Evolutionary conservation across 371 early-diverging fungal species (phyloP).

Genomic region (Mortierella sp.): DNA sequence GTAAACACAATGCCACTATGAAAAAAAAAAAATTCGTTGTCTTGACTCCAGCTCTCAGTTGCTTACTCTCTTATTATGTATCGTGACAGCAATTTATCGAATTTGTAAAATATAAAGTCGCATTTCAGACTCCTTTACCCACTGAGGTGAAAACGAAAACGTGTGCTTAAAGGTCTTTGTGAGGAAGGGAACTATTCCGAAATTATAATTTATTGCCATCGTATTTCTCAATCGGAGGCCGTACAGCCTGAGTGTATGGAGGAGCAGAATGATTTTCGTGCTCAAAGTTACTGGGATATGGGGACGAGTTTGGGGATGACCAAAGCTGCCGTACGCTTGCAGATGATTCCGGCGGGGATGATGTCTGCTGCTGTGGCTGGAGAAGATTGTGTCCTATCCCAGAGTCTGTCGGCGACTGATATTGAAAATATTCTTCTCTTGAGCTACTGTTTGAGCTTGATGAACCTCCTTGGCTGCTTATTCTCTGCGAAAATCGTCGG

Average conservation of each 20-base stretch:
- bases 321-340: not conserved
- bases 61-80: too few relatives aligned
- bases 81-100: too few relatives aligned
- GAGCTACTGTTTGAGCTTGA: not conserved
- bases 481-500: not conserved
- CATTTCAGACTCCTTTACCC: too few relatives aligned
- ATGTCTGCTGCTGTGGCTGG: not conserved
- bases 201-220: too few relatives aligned
- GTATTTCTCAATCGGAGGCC: not conserved
- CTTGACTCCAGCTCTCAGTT: too few relatives aligned
- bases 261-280: not conserved
- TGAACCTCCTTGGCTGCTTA: not conserved
- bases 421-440: conserved; percentile 1
- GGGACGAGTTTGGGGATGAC: not conserved
- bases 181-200: too few relatives aligned
- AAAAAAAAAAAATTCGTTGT: too few relatives aligned
- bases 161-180: too few relatives aligned
- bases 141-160: too few relatives aligned
- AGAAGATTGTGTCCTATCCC: not conserved
- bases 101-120: too few relatives aligned
- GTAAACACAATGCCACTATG: too few relatives aligned
- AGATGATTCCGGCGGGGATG: not conserved
- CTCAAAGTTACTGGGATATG: not conserved
- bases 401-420: not conserved
- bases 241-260: not conserved